A percentile compares a stretch with the other conserved stretches of the same genome.
Conservation (phyloP, 371 early-diverging fungal species). For the Mortierella sp. region DNA sequence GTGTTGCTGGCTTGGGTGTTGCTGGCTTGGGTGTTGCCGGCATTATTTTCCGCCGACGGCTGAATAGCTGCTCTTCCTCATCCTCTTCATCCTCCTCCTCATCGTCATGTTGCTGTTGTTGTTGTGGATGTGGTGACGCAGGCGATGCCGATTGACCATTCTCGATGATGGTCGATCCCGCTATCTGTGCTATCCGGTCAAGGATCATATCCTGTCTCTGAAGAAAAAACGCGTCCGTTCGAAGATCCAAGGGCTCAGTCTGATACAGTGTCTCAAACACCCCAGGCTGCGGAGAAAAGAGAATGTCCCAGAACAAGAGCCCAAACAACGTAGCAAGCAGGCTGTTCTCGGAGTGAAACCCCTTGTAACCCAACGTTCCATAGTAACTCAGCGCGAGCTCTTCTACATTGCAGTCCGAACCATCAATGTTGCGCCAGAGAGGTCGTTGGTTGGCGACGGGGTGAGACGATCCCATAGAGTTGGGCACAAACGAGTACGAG, state of each 20-base stretch:
- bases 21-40: neutral
- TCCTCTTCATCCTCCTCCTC: slow-evolving; percentile 8
- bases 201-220: slow-evolving; percentile 69
- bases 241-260: slow-evolving; percentile 77
- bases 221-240: slow-evolving; percentile 76
- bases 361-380: slow-evolving; percentile 66
- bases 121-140: neutral
- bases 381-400: slow-evolving; percentile 74
- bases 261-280: slow-evolving; percentile 85
- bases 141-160: neutral
- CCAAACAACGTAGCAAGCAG: slow-evolving; percentile 73
- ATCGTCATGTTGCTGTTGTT: neutral
- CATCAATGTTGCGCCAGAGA: slow-evolving; percentile 67
- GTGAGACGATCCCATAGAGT: slow-evolving; percentile 31
- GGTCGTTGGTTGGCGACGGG: slow-evolving; percentile 41
- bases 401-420: slow-evolving; percentile 71
- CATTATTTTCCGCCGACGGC: neutral
- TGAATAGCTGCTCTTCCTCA: slow-evolving; percentile 16
- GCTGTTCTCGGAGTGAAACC: slow-evolving; percentile 78
- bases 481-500: slow-evolving; percentile 49
- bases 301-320: slow-evolving; percentile 81
- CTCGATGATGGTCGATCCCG: slow-evolving; percentile 20
- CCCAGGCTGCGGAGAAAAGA: slow-evolving; percentile 75
- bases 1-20: neutral
- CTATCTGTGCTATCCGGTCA: slow-evolving; percentile 65